A percentile compares a stretch with the other conserved stretches of the same genome.
phyloP scores from a whole-genome alignment of 106 monocot genomes.

The Dioscorea alata region DNA sequence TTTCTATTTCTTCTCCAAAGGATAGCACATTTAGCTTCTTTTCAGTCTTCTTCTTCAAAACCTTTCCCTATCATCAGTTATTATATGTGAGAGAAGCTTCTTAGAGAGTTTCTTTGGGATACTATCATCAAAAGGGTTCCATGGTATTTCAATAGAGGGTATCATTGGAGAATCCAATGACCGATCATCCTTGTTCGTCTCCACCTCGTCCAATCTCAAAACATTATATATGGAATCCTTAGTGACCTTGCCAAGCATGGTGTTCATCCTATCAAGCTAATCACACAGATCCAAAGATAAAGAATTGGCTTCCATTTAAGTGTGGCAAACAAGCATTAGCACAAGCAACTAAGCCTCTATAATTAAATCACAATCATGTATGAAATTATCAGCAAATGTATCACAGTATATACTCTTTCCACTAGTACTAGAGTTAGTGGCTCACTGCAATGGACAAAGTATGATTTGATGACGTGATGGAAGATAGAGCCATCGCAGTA shows the following conservation, averaged over 20 bases:
- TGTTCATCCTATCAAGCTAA: conserved; percentile 90
- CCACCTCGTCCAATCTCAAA: conserved; percentile 73
- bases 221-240: conserved; percentile 92
- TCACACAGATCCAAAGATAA: conserved; percentile 90
- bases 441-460: conserved; percentile 87
- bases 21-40: conserved; percentile 92
- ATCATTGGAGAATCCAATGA: conserved; percentile 69
- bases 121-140: conserved; percentile 98
- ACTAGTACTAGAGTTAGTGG: conserved; percentile 88
- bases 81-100: conserved; percentile 28
- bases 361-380: conserved; percentile 81
- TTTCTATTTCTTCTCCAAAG: conserved; percentile 97
- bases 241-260: conserved; percentile 96
- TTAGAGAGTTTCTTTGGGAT: conserved; percentile 49
- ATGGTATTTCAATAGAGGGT: conserved; percentile 72
- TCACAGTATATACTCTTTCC: conserved; percentile 89
- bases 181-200: conserved; percentile 81
- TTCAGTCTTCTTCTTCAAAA: conserved; percentile 58
- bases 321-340: conserved; percentile 92
- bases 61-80: conserved; percentile 30
- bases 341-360: conserved; percentile 90
- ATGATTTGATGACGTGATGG: conserved; percentile 92
- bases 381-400: conserved; percentile 77
- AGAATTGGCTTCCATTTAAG: conserved; percentile 97
- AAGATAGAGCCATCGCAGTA: conserved; percentile 88